Evolutionary conservation across 139 green algal species (phyloP).

Genomic region (Tetraselmis chui): DNA sequence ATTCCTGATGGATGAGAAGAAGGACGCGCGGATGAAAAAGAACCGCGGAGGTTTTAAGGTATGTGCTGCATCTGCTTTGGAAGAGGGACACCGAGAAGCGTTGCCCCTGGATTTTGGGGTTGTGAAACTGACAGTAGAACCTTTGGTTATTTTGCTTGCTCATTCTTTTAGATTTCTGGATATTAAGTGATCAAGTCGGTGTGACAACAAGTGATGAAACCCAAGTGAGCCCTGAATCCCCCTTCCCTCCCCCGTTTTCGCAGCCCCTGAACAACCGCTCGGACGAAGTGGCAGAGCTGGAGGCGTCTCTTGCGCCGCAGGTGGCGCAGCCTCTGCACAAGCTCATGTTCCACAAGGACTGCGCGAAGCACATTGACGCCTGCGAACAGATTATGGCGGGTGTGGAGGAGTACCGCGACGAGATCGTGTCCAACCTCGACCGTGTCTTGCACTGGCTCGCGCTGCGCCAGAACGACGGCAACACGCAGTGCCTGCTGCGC

Average conservation of each 20-base stretch:
- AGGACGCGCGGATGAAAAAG: slow-evolving; percentile 13
- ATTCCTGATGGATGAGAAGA: slow-evolving; percentile 19
- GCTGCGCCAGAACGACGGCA: slow-evolving; percentile 22
- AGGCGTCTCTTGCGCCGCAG: slow-evolving; percentile 50
- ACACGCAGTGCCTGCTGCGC: slow-evolving; percentile 47
- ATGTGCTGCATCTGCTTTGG: no score
- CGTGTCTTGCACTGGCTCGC: slow-evolving; percentile 75
- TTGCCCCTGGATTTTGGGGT: no score
- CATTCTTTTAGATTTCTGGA: no score
- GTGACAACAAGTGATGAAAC: no score
- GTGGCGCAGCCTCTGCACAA: slow-evolving; percentile 26
- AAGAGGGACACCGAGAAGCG: no score
- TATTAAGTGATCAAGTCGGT: no score
- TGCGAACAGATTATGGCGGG: slow-evolving; percentile 34
- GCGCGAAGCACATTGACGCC: slow-evolving; percentile 76
- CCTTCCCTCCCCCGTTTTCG: no score
- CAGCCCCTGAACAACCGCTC: slow-evolving; percentile 9
- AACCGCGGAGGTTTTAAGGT: background rate
- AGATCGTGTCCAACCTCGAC: slow-evolving; percentile 43
- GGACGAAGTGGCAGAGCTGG: slow-evolving; percentile 57
- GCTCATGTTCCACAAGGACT: slow-evolving; percentile 57
- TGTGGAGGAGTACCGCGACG: background rate
- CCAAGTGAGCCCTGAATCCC: no score
- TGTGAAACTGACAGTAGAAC: no score
- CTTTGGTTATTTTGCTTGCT: no score